phyloP scores from a whole-genome alignment of 805 yeast genomes.

The Cyberlindnera saturnus region DNA sequence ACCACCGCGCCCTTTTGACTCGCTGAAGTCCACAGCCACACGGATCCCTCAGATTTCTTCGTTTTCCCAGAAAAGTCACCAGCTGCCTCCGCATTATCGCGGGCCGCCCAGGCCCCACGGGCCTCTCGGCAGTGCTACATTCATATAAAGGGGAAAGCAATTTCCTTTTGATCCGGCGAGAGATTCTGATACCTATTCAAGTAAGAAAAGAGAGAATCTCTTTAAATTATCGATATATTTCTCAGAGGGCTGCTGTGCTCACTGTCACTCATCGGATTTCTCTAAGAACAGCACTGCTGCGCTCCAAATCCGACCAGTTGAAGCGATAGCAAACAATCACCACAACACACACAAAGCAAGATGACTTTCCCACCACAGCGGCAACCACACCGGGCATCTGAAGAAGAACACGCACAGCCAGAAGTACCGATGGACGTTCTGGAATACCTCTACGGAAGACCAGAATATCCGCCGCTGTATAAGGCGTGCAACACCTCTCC shows the following conservation, averaged over 20 bases:
- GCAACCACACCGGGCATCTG: not conserved
- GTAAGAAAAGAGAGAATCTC: too few relatives aligned
- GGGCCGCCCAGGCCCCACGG: not conserved
- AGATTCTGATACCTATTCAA: too few relatives aligned
- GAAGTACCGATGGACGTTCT: constrained; percentile 9
- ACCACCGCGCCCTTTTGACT: too few relatives aligned
- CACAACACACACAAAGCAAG: not conserved
- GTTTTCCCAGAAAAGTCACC: too few relatives aligned
- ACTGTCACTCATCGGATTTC: too few relatives aligned
- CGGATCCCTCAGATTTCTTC: too few relatives aligned
- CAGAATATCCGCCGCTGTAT: constrained; percentile 13
- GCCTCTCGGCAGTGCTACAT: not conserved
- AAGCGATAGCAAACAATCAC: not conserved
- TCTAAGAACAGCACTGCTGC: too few relatives aligned
- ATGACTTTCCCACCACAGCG: not conserved
- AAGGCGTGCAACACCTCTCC: constrained; percentile 7
- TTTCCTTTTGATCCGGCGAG: not conserved
- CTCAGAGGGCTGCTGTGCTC: too few relatives aligned
- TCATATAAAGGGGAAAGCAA: too few relatives aligned
- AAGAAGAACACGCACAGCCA: not conserved
- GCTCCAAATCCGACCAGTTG: too few relatives aligned
- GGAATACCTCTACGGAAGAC: constrained; percentile 12
- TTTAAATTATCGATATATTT: too few relatives aligned
- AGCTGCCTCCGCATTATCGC: not conserved
- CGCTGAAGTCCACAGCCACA: too few relatives aligned